phyloP scores from a whole-genome alignment of 345 rosid genomes.

The Syzygium grande region DNA sequence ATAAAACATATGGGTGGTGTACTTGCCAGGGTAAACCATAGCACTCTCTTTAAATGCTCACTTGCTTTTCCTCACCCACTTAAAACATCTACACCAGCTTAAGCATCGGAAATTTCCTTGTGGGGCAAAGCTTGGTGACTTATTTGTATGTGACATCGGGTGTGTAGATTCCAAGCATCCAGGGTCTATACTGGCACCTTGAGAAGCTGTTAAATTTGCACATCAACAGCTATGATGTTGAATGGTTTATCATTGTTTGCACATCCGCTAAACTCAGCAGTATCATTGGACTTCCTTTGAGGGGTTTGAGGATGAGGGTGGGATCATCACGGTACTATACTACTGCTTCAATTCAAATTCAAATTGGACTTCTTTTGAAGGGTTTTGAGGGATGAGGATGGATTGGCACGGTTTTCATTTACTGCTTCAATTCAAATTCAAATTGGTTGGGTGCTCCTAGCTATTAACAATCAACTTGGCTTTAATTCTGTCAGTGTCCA shows the following conservation, averaged over 20 bases:
- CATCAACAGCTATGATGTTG: not conserved
- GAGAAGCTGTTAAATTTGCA: not conserved
- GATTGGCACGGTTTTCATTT: not conserved
- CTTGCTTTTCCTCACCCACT: not conserved
- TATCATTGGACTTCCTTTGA: not conserved
- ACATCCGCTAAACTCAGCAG: not conserved
- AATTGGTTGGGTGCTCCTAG: not conserved
- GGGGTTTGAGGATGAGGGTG: not conserved
- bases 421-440: not conserved
- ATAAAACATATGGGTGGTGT: not conserved
- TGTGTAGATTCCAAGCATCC: not conserved
- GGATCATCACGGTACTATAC: not conserved
- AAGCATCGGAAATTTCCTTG: not conserved
- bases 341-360: not conserved
- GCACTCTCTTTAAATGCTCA: not conserved
- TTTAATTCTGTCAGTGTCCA: conserved; percentile 48
- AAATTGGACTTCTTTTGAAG: not conserved
- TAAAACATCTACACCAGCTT: not conserved
- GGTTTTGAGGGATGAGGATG: not conserved
- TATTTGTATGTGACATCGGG: not conserved
- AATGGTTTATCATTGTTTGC: not conserved
- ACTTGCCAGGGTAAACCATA: not conserved
- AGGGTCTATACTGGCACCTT: not conserved
- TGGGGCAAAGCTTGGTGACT: not conserved
- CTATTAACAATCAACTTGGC: not conserved